phyloP scores from a whole-genome alignment of 176 grass and related monocot genomes.

The Musa beccarii region DNA sequence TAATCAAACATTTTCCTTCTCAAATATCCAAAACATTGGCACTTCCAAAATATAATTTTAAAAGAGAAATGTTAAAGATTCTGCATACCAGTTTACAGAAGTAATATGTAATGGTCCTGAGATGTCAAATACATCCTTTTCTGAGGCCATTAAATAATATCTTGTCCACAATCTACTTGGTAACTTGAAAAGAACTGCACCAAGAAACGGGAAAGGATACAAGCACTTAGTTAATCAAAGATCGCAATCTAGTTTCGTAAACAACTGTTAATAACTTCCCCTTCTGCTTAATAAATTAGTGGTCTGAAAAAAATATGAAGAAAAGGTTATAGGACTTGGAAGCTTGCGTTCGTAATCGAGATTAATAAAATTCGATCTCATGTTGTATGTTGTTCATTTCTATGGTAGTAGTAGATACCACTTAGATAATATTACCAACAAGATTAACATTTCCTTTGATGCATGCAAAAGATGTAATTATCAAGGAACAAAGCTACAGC shows the following conservation, averaged over 20 bases:
- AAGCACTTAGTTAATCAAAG: constrained; percentile 1
- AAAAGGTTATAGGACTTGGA: not conserved
- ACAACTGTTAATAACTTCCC: not conserved
- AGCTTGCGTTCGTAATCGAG: no score
- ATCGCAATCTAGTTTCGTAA: not conserved
- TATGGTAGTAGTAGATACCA: not conserved
- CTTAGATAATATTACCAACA: not conserved
- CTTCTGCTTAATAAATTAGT: no score
- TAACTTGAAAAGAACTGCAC: no score
- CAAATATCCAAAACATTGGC: constrained; percentile 7
- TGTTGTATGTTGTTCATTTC: not conserved
- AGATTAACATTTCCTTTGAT: not conserved
- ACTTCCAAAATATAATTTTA: not conserved
- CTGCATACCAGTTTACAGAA: constrained; percentile 64
- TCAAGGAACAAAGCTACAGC: not conserved
- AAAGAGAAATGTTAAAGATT: not conserved
- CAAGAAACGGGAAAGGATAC: not conserved
- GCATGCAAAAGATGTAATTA: not conserved
- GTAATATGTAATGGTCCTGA: constrained; percentile 62
- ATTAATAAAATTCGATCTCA: not conserved
- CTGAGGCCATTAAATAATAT: constrained; percentile 41
- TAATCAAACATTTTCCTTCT: not conserved
- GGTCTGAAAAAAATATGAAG: no score
- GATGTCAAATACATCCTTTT: constrained; percentile 68
- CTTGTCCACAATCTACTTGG: not conserved